Conservation (phyloP, 2,329 filamentous ascomycete species). For the Phialemoniopsis sp. region DNA sequence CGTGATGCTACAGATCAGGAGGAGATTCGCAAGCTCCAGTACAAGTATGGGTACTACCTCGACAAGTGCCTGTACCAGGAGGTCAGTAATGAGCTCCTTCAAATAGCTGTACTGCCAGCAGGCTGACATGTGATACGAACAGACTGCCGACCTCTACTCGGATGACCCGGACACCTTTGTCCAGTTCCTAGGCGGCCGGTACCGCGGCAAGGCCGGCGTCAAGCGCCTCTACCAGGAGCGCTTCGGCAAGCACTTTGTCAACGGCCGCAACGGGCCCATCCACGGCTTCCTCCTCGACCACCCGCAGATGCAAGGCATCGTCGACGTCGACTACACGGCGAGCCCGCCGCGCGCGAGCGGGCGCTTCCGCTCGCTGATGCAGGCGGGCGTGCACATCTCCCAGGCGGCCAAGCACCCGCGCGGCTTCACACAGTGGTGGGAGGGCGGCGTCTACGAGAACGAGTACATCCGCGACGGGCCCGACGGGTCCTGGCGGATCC, state of each 20-base stretch:
- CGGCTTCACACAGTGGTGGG: constrained; percentile 53
- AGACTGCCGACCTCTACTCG: constrained; percentile 45
- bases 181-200: constrained; percentile 51
- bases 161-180: constrained; percentile 49
- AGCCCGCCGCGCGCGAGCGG: constrained; percentile 37
- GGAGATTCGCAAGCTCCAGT: constrained; percentile 50
- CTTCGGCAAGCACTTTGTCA: constrained; percentile 45
- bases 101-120: not conserved
- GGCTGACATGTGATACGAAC: not conserved
- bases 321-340: constrained; percentile 42
- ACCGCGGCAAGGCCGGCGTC: constrained; percentile 45
- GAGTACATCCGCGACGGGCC: constrained; percentile 49
- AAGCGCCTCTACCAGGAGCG: constrained; percentile 47
- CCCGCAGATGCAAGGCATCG: constrained; percentile 52
- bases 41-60: constrained; percentile 56
- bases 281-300: constrained; percentile 54
- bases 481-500: constrained; percentile 48
- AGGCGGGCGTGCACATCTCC: constrained; percentile 47
- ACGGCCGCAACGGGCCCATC: constrained; percentile 50
- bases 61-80: constrained; percentile 57
- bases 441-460: constrained; percentile 55
- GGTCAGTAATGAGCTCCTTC: constrained; percentile 17
- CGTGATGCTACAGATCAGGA: constrained; percentile 36
- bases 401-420: constrained; percentile 45
- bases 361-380: constrained; percentile 51